These are phyloP conservation scores for Ogataea hybrid DNA, from an alignment of 1,139 yeast species.

Conservation along the genomic window DNA sequence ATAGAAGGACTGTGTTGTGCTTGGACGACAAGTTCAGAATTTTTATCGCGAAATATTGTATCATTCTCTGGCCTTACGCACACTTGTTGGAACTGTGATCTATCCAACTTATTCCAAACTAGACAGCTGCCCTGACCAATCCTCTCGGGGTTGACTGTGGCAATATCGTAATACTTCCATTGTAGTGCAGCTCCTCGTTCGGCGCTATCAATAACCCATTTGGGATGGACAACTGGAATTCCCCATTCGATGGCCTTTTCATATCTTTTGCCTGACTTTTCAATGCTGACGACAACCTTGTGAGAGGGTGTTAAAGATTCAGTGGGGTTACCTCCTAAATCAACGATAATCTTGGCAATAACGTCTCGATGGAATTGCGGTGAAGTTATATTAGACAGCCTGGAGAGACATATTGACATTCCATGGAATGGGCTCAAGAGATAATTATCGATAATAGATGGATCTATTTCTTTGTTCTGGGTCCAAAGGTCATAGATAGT, in stretches of 20 bases:
- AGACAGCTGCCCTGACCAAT: slow-evolving; percentile 50
- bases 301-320: slow-evolving; percentile 54
- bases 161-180: slow-evolving; percentile 45
- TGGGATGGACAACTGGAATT: slow-evolving; percentile 68
- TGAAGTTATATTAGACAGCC: slow-evolving; percentile 22
- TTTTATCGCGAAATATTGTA: not conserved
- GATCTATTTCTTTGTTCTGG: slow-evolving; percentile 41
- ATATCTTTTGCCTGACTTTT: slow-evolving; percentile 57
- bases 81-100: not conserved
- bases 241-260: slow-evolving; percentile 65
- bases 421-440: slow-evolving; percentile 27
- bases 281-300: slow-evolving; percentile 53
- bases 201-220: slow-evolving; percentile 68
- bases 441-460: slow-evolving; percentile 22
- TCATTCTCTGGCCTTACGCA: no score
- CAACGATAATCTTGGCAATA: slow-evolving; percentile 39
- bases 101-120: slow-evolving; percentile 45
- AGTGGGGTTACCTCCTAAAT: slow-evolving; percentile 59
- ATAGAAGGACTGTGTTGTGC: no score
- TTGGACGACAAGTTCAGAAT: not conserved
- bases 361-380: slow-evolving; percentile 30
- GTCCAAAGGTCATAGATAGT: slow-evolving; percentile 53
- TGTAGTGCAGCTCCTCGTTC: slow-evolving; percentile 60
- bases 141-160: slow-evolving; percentile 26
- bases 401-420: slow-evolving; percentile 29